These are phyloP conservation scores for Elongisporangium prolatum DNA, from an alignment of 352 stramenopile genomes.

Conservation along the genomic window DNA sequence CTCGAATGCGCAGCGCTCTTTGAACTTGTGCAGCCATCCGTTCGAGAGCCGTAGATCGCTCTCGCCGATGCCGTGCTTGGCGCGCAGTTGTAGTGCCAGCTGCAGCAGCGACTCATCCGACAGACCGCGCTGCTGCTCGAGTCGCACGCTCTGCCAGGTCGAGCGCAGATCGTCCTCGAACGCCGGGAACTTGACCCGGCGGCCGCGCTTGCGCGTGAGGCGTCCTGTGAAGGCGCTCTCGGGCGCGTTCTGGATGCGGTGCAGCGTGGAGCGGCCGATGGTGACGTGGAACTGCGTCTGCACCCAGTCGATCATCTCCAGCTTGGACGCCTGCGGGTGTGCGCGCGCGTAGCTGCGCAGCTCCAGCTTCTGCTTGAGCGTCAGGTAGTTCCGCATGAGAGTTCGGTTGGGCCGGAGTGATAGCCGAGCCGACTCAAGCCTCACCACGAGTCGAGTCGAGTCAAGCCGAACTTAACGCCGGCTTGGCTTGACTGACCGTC, in stretches of 20 bases:
- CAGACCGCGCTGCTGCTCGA: conserved; percentile 4
- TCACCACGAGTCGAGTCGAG: neutral
- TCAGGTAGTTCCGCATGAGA: conserved; percentile 13
- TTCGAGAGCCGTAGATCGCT: conserved; percentile 40
- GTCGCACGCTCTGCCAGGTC: conserved; percentile 18
- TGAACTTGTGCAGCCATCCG: conserved; percentile 41
- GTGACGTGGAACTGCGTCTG: conserved; percentile 22
- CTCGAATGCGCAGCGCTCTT: conserved; percentile 21
- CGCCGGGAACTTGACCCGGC: conserved; percentile 39
- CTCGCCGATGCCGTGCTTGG: conserved; percentile 23
- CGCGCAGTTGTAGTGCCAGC: conserved; percentile 22
- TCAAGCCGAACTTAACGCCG: neutral
- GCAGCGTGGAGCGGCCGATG: conserved; percentile 37
- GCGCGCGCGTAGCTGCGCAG: conserved; percentile 28
- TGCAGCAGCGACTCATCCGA: conserved; percentile 24
- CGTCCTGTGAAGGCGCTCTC: conserved; percentile 19
- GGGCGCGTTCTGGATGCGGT: conserved; percentile 34
- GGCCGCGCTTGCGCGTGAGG: conserved; percentile 7
- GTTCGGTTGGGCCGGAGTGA: neutral
- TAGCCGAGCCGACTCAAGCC: neutral
- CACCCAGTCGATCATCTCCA: conserved; percentile 27
- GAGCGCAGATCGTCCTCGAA: conserved; percentile 30
- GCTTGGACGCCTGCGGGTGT: conserved; percentile 23
- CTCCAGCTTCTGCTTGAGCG: conserved; percentile 36
- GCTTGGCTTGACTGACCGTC: neutral